These are phyloP conservation scores for Posidonia oceanica DNA, from an alignment of 116 monocot species.

Conservation along the genomic window DNA sequence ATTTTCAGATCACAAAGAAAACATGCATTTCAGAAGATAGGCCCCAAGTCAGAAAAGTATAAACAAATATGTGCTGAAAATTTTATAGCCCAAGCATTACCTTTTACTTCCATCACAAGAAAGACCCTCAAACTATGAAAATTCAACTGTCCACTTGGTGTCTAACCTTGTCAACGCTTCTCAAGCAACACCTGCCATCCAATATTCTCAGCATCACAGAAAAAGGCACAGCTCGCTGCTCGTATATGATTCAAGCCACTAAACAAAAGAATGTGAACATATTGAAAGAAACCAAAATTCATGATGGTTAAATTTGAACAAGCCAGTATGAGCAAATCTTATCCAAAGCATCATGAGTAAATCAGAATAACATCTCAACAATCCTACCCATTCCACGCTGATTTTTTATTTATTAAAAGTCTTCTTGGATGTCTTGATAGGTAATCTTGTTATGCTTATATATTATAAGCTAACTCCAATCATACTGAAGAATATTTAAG, in stretches of 20 bases:
- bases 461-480: too few relatives aligned
- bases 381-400: too few relatives aligned
- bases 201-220: neutral
- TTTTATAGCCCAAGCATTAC: neutral
- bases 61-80: too few relatives aligned
- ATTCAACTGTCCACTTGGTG: neutral
- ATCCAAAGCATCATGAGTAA: neutral
- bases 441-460: too few relatives aligned
- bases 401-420: too few relatives aligned
- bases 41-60: too few relatives aligned
- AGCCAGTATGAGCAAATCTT: neutral
- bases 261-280: neutral
- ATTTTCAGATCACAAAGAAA: too few relatives aligned
- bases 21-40: too few relatives aligned
- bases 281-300: neutral
- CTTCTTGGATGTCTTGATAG: too few relatives aligned
- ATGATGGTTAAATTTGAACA: neutral
- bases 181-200: slow-evolving; percentile 8
- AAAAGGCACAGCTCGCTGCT: neutral
- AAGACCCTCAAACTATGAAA: neutral
- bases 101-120: neutral
- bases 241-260: neutral
- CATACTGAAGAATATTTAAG: too few relatives aligned
- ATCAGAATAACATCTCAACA: too few relatives aligned
- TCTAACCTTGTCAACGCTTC: neutral